Evolutionary conservation across 305 asterid species (phyloP).

Genomic region (Ajuga reptans): DNA sequence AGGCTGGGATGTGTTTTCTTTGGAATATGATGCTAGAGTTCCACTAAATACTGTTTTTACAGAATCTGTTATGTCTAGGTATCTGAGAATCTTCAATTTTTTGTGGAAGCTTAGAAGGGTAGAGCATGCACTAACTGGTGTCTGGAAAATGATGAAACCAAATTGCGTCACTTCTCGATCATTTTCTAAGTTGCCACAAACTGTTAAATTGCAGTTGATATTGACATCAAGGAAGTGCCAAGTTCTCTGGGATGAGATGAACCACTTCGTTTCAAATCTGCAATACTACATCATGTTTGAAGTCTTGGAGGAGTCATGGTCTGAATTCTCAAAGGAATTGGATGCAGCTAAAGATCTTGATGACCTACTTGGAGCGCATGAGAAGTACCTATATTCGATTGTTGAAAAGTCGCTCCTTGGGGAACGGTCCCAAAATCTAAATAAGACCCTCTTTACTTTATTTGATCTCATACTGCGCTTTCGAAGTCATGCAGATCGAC

Average conservation of each 20-base stretch:
- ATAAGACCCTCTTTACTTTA: conserved; percentile 60
- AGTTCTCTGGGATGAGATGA: conserved; percentile 98
- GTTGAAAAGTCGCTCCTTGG: conserved; percentile 95
- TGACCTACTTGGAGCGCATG: conserved; percentile 84
- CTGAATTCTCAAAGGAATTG: conserved; percentile 75
- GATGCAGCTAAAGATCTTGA: conserved; percentile 91
- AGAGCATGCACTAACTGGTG: conserved; percentile 87
- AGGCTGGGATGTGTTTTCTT: conserved; percentile 98
- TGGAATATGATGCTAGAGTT: conserved; percentile 88
- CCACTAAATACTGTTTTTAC: conserved; percentile 85
- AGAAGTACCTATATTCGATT: conserved; percentile 71
- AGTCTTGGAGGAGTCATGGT: conserved; percentile 94
- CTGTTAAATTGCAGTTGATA: conserved; percentile 68
- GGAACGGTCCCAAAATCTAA: conserved; percentile 69
- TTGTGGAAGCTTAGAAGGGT: conserved; percentile 96
- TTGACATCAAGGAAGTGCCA: conserved; percentile 89
- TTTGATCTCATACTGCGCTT: conserved; percentile 83
- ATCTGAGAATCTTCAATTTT: conserved; percentile 80
- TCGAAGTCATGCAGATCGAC: conserved; percentile 82
- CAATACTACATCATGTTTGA: conserved; percentile 98
- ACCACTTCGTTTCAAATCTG: conserved; percentile 88
- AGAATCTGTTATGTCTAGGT: conserved; percentile 84
- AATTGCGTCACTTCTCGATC: conserved; percentile 76
- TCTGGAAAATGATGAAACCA: conserved; percentile 96
- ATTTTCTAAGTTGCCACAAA: conserved; percentile 63